Evolutionary conservation across 2,329 filamentous ascomycete species (phyloP).

Genomic region (Cladophialophora carrionii): DNA sequence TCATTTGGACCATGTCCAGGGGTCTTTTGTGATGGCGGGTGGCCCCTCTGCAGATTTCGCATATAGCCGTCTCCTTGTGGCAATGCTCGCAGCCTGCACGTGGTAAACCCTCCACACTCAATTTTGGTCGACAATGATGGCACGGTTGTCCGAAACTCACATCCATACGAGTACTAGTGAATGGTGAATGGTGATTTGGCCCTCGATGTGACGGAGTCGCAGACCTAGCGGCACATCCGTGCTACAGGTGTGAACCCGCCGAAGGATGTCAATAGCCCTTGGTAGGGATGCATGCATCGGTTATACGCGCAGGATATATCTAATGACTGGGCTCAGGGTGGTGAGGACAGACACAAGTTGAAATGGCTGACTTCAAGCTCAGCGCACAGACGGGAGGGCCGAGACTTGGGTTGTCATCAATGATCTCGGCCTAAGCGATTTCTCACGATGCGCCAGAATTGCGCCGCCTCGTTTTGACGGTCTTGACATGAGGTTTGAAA

Average conservation of each 20-base stretch:
- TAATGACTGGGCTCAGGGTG: background rate
- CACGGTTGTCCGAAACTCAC: background rate
- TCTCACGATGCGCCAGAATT: background rate
- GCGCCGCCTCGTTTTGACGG: background rate
- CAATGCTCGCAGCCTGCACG: background rate
- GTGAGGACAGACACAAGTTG: background rate
- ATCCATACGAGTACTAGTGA: background rate
- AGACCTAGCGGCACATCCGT: background rate
- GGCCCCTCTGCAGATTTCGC: background rate
- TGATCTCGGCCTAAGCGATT: background rate
- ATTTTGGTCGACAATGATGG: background rate
- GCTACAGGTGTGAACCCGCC: background rate
- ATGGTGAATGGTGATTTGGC: background rate
- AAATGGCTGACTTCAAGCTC: background rate
- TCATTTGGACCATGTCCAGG: constrained; percentile 30
- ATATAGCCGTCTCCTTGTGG: background rate
- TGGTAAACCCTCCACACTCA: background rate
- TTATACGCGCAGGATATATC: background rate
- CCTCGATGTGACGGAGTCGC: background rate
- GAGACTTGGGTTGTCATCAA: background rate
- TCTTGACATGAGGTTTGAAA: background rate
- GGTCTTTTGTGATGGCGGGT: constrained; percentile 18
- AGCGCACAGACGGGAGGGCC: background rate
- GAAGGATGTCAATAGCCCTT: background rate
- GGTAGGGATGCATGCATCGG: background rate